Percentiles rank a stretch among this genome's conserved stretches.
These are phyloP conservation scores for Plasmodium vinckei DNA, from an alignment of 169 alveolate species.

Conservation along the genomic window DNA sequence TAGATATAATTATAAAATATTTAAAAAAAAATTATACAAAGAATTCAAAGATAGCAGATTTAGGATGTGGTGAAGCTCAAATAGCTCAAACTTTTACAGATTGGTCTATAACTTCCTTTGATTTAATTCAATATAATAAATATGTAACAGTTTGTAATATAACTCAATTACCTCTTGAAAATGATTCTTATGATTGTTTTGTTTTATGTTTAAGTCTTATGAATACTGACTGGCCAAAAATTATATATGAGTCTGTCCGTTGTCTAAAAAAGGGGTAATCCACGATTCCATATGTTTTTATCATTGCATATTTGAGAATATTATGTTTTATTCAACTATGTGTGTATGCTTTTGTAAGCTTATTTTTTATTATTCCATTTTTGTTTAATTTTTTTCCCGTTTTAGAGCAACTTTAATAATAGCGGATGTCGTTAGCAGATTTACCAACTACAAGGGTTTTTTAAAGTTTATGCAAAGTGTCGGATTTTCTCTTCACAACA, in stretches of 20 bases:
- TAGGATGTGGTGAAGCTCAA: conserved; percentile 87
- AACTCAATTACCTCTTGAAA: conserved; percentile 27
- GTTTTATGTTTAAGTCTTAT: conserved; percentile 47
- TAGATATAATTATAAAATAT: conserved; percentile 74
- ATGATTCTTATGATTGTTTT: conserved; percentile 48
- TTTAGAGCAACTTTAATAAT: conserved; percentile 52
- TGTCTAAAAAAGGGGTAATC: conserved; percentile 44
- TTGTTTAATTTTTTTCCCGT: conserved; percentile 14
- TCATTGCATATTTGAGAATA: not conserved
- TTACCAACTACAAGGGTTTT: conserved; percentile 60
- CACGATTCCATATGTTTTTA: not conserved
- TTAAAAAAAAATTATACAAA: conserved; percentile 42
- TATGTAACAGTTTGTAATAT: conserved; percentile 56
- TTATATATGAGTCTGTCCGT: conserved; percentile 60
- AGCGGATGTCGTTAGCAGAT: conserved; percentile 63
- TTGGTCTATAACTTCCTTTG: conserved; percentile 50
- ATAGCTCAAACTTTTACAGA: conserved; percentile 76
- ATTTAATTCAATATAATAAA: conserved; percentile 48
- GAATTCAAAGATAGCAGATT: conserved; percentile 79
- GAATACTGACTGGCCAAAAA: conserved; percentile 74
- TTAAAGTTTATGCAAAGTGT: conserved; percentile 47
- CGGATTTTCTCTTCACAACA: conserved; percentile 33
- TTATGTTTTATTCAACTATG: not conserved
- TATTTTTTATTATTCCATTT: not conserved
- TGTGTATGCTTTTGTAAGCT: not conserved